Evolutionary conservation across 352 stramenopile genomes (phyloP).

Genomic region (Pythium scleroteichum): DNA sequence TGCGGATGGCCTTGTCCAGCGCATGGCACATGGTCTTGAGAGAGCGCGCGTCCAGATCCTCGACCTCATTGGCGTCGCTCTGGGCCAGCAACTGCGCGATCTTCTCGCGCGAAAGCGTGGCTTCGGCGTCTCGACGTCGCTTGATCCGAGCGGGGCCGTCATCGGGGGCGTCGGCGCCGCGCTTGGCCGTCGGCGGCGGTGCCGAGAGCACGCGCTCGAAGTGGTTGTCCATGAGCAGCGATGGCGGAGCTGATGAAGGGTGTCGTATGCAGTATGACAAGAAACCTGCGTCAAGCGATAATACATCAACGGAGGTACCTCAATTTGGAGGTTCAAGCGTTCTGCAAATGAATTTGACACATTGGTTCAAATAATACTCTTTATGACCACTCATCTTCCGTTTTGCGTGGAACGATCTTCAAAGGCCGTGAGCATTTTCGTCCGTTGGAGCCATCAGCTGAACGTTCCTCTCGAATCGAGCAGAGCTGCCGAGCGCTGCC

Average conservation of each 20-base stretch:
- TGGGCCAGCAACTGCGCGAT: slow-evolving; percentile 48
- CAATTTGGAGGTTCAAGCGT: no score
- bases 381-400: slow-evolving; percentile 6
- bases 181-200: slow-evolving; percentile 5
- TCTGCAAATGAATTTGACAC: no score
- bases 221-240: slow-evolving; percentile 49
- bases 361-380: not conserved
- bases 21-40: slow-evolving; percentile 38
- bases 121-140: not conserved
- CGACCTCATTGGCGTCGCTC: slow-evolving; percentile 46
- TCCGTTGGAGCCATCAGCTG: no score
- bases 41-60: slow-evolving; percentile 61
- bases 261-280: not conserved
- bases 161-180: not conserved
- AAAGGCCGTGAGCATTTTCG: slow-evolving; percentile 14
- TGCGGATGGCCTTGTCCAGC: slow-evolving; percentile 63
- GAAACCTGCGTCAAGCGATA: no score
- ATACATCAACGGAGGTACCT: no score
- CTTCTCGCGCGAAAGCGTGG: slow-evolving; percentile 29
- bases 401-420: slow-evolving; percentile 22
- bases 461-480: not conserved
- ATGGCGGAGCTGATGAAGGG: not conserved
- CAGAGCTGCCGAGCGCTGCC: no score
- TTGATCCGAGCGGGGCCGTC: slow-evolving; percentile 5
- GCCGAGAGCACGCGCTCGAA: slow-evolving; percentile 59